Conservation (phyloP, 2,329 filamentous ascomycete genomes). For the Ophiostoma angusticollis region DNA sequence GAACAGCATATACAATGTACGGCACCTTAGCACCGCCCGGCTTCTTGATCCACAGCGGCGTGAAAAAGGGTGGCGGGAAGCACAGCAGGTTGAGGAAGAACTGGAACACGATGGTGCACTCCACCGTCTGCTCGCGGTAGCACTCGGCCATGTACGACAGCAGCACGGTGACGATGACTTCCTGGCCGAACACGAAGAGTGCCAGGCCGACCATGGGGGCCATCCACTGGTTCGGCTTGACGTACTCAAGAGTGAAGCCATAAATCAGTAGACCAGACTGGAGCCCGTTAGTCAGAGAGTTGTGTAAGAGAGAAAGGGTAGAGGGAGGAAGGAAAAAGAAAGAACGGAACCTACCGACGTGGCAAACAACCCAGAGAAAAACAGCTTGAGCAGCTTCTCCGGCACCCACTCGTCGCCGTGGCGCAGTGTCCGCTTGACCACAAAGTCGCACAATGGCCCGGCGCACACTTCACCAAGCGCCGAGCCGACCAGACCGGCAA, state of each 20-base stretch:
- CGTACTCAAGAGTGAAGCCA: conserved; percentile 10
- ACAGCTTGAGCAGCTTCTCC: conserved; percentile 11
- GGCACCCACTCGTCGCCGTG: conserved; percentile 8
- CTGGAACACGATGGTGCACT: conserved; percentile 13
- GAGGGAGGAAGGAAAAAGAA: no score
- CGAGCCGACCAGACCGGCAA: conserved; percentile 12
- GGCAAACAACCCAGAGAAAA: conserved; percentile 5
- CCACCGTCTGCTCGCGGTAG: conserved; percentile 11
- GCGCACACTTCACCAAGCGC: conserved; percentile 10
- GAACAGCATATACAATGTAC: conserved; percentile 10
- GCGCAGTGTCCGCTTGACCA: conserved; percentile 8
- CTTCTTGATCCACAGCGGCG: conserved; percentile 11
- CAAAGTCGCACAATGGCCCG: conserved; percentile 11
- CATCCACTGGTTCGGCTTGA: conserved; percentile 5
- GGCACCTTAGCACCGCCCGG: conserved; percentile 8
- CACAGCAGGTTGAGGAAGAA: conserved; percentile 13
- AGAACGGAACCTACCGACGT: neutral
- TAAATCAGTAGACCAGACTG: conserved; percentile 9
- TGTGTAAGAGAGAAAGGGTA: no score
- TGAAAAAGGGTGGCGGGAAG: conserved; percentile 13
- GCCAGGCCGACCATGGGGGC: conserved; percentile 6
- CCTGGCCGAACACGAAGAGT: conserved; percentile 9
- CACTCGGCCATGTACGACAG: conserved; percentile 14
- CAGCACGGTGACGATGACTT: conserved; percentile 11
- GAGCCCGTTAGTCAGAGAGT: no score